phyloP scores from a whole-genome alignment of 2,329 filamentous ascomycete genomes.

The Pseudocercospora crystallina region DNA sequence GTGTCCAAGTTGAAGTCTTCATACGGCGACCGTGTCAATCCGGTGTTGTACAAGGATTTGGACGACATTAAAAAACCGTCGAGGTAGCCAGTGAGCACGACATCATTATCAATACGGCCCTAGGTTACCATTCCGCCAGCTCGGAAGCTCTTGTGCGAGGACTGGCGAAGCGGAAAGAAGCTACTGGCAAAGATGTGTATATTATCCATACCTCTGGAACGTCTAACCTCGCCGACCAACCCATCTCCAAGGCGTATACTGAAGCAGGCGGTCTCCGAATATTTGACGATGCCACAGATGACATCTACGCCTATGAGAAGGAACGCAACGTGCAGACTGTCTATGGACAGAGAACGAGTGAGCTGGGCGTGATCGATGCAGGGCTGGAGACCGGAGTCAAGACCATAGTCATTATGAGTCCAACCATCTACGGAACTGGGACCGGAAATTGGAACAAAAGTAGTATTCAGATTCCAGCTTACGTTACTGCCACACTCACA shows the following conservation, averaged over 20 bases:
- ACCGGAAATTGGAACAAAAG: constrained; percentile 44
- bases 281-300: constrained; percentile 45
- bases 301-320: constrained; percentile 46
- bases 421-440: constrained; percentile 50
- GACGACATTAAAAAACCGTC: constrained; percentile 22
- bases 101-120: constrained; percentile 46
- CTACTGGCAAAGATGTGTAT: constrained; percentile 38
- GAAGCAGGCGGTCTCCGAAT: constrained; percentile 18
- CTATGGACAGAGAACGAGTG: constrained; percentile 48
- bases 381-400: constrained; percentile 44
- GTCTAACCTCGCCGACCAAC: constrained; percentile 47
- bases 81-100: constrained; percentile 17
- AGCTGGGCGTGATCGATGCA: constrained; percentile 44
- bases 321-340: constrained; percentile 37
- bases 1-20: constrained; percentile 1
- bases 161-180: constrained; percentile 40
- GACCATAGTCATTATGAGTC: constrained; percentile 49
- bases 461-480: constrained; percentile 42
- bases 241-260: constrained; percentile 35
- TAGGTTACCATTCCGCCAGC: constrained; percentile 39
- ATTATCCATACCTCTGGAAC: constrained; percentile 48
- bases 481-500: constrained; percentile 36
- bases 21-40: constrained; percentile 15
- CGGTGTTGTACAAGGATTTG: constrained; percentile 20
- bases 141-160: constrained; percentile 46